Evolutionary conservation across 2,329 filamentous ascomycete species (phyloP), one percentile per base, ranked within the genome.

Genomic region (Epichloe baconii): DNA sequence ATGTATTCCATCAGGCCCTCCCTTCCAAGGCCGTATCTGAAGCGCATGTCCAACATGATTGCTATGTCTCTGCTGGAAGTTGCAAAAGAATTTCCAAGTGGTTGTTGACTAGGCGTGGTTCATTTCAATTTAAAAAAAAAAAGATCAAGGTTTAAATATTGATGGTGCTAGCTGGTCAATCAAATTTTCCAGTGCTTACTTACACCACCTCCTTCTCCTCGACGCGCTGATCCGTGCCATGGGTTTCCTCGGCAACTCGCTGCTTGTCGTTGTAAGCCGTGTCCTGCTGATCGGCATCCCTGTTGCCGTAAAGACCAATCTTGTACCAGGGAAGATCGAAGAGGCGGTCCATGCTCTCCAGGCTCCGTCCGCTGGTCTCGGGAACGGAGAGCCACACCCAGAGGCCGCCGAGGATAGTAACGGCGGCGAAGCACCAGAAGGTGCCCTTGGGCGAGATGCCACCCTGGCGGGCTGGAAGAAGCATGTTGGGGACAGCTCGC

Each of bases 311-410:
- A 0, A 71, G 68, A 35, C 86, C 86, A 56, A 91, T 88, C 64
- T 78, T 76, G 64, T 85, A 81, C 86, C 86, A 90, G 0, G 82
- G 82, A 47, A 88, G 70, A 48, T 76, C 77, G 61, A 89, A 89
- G 55, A 89, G 71, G 26, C 74, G 71, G 61, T 89, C 83, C 77
- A 89, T 86, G 56, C 73, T 79, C 70, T 86, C 82, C 7, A 86
- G 71, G 47, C 70, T 71, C n/a, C 75, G 71, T 0, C 85, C 85
- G 0, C 77, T 76, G 0, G 83, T 86, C 71, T 89, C 85, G 0
- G 85, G 86, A 1, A 90, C 75, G 54, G 76, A 83, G 65, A 87
- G 77, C 72, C 75, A 86, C 3, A 85, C 85, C 82, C 83, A 89
- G 3, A 75, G 35, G 3, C 83, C 78, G 31, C 85, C 85, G 4